Evolutionary conservation across 2,329 filamentous ascomycete species (phyloP).

Genomic region (Aaosphaeria arxii): DNA sequence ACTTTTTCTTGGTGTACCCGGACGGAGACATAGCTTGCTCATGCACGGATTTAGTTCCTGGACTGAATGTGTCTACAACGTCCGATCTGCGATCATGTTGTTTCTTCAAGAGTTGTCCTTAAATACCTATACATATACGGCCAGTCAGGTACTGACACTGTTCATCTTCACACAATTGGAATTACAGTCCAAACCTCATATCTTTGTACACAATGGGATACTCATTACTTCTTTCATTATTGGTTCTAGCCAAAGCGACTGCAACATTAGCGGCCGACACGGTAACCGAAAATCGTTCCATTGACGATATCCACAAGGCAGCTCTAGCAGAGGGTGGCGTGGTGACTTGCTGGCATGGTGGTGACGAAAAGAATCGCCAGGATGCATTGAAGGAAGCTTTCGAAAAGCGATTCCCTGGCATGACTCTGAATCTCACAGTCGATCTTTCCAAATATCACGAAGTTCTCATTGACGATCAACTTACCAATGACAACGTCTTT

Average conservation of each 20-base stretch:
- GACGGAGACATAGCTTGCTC: no score
- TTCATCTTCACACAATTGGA: background rate
- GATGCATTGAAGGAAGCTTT: constrained; percentile 43
- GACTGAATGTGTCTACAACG: no score
- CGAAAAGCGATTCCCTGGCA: constrained; percentile 47
- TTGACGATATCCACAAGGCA: constrained; percentile 51
- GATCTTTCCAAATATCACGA: constrained; percentile 58
- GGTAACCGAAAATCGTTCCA: constrained; percentile 42
- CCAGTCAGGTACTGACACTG: no score
- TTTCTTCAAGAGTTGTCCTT: no score
- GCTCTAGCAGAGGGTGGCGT: constrained; percentile 48
- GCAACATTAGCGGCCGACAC: background rate
- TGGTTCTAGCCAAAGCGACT: no score
- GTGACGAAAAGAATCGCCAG: constrained; percentile 44
- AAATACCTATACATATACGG: no score
- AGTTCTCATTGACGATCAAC: constrained; percentile 44
- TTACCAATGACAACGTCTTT: constrained; percentile 32
- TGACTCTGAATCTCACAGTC: constrained; percentile 54
- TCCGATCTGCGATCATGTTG: no score
- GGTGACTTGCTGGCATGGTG: constrained; percentile 50
- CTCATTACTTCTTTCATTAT: no score
- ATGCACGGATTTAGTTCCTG: no score
- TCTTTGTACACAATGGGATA: no score
- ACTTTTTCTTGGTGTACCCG: no score
- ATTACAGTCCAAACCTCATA: no score